These are phyloP conservation scores for Wickerhamomyces rabaulensis DNA, from an alignment of 805 yeast species.

Conservation along the genomic window DNA sequence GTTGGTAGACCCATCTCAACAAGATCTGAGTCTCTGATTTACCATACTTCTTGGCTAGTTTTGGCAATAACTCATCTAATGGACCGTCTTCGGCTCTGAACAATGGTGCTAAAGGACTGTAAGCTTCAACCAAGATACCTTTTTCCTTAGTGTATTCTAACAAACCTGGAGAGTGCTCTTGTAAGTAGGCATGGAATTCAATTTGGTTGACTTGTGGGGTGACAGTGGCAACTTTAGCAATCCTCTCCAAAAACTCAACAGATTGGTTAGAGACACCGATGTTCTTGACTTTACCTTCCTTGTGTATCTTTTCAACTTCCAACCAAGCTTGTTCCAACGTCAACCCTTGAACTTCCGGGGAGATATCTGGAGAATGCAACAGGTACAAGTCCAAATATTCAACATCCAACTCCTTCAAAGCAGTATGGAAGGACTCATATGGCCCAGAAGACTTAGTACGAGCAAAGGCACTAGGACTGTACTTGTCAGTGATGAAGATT, in stretches of 20 bases:
- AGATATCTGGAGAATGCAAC: constrained; percentile 69
- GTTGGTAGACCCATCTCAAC: constrained; percentile 59
- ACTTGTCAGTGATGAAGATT: constrained; percentile 46
- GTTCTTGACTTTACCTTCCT: constrained; percentile 8
- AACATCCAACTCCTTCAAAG: constrained; percentile 56
- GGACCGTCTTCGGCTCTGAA: constrained; percentile 33
- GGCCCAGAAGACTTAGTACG: constrained; percentile 50
- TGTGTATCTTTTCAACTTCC: constrained; percentile 8
- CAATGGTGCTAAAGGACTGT: constrained; percentile 27
- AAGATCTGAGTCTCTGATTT: constrained; percentile 53
- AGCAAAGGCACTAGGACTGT: background rate
- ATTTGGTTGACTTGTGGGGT: constrained; percentile 17
- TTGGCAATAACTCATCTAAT: constrained; percentile 30
- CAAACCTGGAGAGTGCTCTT: constrained; percentile 11
- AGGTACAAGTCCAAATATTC: constrained; percentile 76
- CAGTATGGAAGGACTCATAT: constrained; percentile 45
- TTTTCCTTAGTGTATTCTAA: constrained; percentile 10
- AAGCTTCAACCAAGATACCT: constrained; percentile 16
- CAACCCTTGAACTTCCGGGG: constrained; percentile 36
- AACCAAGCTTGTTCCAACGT: constrained; percentile 31
- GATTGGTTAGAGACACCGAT: constrained; percentile 19
- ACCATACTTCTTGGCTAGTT: constrained; percentile 46
- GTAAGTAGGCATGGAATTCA: constrained; percentile 16
- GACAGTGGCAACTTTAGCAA: constrained; percentile 7
- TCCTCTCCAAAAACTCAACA: constrained; percentile 8